phyloP scores from a whole-genome alignment of 768 basidiomycete genomes.

The Suillus placidus region DNA sequence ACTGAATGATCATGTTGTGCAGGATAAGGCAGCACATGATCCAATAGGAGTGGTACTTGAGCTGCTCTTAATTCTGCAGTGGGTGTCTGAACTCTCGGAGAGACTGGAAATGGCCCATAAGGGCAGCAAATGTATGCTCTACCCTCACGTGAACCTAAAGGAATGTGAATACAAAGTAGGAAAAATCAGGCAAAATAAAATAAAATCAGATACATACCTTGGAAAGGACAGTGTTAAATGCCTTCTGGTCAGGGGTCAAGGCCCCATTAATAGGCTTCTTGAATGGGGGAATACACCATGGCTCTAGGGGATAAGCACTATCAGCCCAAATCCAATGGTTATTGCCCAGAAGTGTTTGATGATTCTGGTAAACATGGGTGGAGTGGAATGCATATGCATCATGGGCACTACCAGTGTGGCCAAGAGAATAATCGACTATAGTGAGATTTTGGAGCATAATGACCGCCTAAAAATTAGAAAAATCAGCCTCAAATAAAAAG shows the following conservation, averaged over 20 bases:
- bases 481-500: background rate
- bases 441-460: background rate
- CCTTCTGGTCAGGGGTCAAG: background rate
- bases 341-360: background rate
- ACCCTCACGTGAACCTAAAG: background rate
- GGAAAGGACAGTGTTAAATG: background rate
- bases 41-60: slow-evolving; percentile 3
- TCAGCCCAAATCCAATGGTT: background rate
- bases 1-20: slow-evolving; percentile 9
- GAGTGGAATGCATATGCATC: background rate
- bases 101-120: background rate
- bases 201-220: background rate
- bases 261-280: background rate
- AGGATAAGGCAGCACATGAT: slow-evolving; percentile 7
- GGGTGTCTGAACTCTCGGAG: background rate
- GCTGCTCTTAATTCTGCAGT: background rate
- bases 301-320: background rate
- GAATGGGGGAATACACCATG: background rate
- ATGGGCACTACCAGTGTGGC: background rate
- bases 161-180: too few relatives aligned
- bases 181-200: background rate
- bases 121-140: background rate
- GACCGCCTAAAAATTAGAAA: background rate
- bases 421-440: background rate
- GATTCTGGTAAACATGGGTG: background rate